Percentiles rank a stretch among this genome's conserved stretches.
phyloP scores from a whole-genome alignment of 306 rosid genomes.

The Castanea crenata region DNA sequence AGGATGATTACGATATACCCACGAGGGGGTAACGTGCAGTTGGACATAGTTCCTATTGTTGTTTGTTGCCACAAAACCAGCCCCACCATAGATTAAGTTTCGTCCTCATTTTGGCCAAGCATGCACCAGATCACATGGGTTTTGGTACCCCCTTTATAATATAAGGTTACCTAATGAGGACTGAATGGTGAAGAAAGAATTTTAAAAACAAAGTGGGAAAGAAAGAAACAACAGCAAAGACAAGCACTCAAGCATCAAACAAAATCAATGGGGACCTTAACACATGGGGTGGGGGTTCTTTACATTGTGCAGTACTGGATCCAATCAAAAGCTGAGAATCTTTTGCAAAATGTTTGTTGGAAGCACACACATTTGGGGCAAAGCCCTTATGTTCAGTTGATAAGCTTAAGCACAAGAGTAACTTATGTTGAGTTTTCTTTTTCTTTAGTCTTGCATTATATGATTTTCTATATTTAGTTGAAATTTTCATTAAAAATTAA shows the following conservation, averaged over 20 bases:
- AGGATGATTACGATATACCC: conserved; percentile 70
- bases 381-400: not conserved
- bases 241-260: conserved; percentile 52
- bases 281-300: conserved; percentile 80
- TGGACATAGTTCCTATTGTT: conserved; percentile 44
- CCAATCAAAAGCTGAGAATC: conserved; percentile 63
- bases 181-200: conserved; percentile 27
- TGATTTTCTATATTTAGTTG: not conserved
- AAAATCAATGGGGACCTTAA: conserved; percentile 77
- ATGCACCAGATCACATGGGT: conserved; percentile 86
- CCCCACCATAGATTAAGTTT: conserved; percentile 42
- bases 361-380: conserved; percentile 22
- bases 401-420: not conserved
- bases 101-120: conserved; percentile 55
- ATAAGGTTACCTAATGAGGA: conserved; percentile 64
- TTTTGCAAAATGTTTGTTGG: conserved; percentile 47
- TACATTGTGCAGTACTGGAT: conserved; percentile 53
- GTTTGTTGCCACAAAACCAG: conserved; percentile 32
- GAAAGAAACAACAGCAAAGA: conserved; percentile 72
- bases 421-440: not conserved
- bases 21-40: conserved; percentile 94
- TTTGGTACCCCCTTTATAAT: conserved; percentile 47
- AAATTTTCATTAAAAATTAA: not conserved
- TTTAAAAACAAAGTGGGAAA: conserved; percentile 33
- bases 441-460: not conserved